A percentile compares a stretch with the other conserved stretches of the same genome.
phyloP scores from a whole-genome alignment of 2,329 filamentous ascomycete genomes.

The Stylonectria norvegica region DNA sequence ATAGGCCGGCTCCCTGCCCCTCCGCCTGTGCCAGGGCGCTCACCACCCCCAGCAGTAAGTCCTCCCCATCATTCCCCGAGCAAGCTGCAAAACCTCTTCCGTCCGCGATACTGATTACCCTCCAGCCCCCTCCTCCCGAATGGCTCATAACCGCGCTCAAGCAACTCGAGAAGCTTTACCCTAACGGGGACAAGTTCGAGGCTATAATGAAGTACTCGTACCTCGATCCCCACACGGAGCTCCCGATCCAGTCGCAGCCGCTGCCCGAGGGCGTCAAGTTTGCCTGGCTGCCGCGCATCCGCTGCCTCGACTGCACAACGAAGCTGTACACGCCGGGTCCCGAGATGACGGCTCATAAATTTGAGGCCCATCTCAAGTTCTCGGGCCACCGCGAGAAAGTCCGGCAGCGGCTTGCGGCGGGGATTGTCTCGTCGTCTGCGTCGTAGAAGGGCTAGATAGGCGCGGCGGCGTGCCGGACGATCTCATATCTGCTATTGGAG shows the following conservation, averaged over 20 bases:
- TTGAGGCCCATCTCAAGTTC: conserved; percentile 89
- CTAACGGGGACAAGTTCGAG: conserved; percentile 76
- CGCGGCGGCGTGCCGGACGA: background rate
- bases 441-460: conserved; percentile 1
- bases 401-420: conserved; percentile 25
- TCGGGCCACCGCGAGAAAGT: conserved; percentile 73
- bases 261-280: conserved; percentile 66
- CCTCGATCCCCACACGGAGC: conserved; percentile 68
- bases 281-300: conserved; percentile 83
- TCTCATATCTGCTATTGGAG: background rate
- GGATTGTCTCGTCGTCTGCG: conserved; percentile 7
- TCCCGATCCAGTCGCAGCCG: conserved; percentile 56
- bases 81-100: background rate
- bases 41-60: conserved; percentile 60
- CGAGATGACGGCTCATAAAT: conserved; percentile 80
- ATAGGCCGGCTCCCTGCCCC: conserved; percentile 67
- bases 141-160: conserved; percentile 79
- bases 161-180: conserved; percentile 67
- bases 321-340: conserved; percentile 92
- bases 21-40: conserved; percentile 55
- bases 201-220: conserved; percentile 86
- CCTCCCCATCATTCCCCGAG: background rate
- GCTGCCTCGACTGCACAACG: conserved; percentile 87
- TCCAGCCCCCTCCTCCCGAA: conserved; percentile 74
- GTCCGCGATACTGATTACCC: conserved; percentile 6